A percentile compares a stretch with the other conserved stretches of the same genome.
Conservation (phyloP, 1,139 yeast genomes). For the Casaregolazyma lundiana region DNA sequence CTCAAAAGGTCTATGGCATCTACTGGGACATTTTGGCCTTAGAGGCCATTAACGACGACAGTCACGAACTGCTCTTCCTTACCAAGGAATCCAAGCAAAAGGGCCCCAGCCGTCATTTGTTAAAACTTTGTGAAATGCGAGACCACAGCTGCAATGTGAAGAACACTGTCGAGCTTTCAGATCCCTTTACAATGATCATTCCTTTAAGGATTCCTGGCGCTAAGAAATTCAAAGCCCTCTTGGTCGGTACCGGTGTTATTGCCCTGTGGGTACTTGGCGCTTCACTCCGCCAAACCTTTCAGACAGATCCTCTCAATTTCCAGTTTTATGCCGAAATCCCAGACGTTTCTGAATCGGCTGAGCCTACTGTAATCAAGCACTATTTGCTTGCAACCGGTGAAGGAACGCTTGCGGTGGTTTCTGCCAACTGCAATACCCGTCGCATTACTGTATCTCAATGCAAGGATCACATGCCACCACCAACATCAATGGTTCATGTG, state of each 20-base stretch:
- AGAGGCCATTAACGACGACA: background rate
- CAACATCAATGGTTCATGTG: constrained; percentile 3
- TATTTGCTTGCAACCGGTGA: background rate
- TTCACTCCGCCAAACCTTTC: background rate
- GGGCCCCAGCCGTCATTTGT: too few species aligned
- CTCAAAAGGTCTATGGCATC: constrained; percentile 2
- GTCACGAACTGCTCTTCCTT: background rate
- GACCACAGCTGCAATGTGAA: background rate
- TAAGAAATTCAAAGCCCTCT: background rate
- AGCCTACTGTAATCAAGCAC: background rate
- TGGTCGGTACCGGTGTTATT: background rate
- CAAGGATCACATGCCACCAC: constrained; percentile 3
- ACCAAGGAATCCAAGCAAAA: too few species aligned
- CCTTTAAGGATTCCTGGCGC: background rate
- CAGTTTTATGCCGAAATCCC: constrained; percentile 4
- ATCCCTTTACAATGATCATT: background rate
- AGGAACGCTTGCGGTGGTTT: constrained; percentile 1
- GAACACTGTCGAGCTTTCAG: background rate
- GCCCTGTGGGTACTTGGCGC: background rate
- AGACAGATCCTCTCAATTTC: background rate
- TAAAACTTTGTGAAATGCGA: background rate
- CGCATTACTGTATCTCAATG: background rate
- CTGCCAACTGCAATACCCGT: constrained; percentile 2
- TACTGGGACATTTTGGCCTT: too few species aligned
- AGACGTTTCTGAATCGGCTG: background rate